Evolutionary conservation across 176 grass and related monocot species (phyloP), one percentile per base, ranked within the genome.

Genomic region (Musa acuminata): DNA sequence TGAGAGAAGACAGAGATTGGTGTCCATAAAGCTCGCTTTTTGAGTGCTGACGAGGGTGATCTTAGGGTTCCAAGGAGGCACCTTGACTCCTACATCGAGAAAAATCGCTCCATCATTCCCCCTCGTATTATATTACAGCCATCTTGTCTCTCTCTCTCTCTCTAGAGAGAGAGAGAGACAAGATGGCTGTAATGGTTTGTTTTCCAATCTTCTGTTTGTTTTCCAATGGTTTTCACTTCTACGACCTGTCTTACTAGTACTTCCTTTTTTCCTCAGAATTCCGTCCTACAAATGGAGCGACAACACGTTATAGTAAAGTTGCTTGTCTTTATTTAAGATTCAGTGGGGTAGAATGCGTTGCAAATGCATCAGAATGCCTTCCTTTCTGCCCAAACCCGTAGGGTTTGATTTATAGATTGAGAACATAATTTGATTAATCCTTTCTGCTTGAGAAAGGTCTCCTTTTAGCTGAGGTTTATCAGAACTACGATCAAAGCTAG

Each of bases 21-120:
- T 14, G 16, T 51, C 16, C 48, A 57, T 55, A 74, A 57, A 55
- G 23, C 53, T 29, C n/a, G 52, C 72, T 22, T 69, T 81, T 82
- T 87, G 75, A 52, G 23, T 21, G 79, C 82, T 87, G 86, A 89
- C 88, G 53, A 1, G 49, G 22, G 55, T 49, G 80, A 25, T 82
- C 62, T 87, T 87, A 71, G 81, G 85, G 77, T 87, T 83, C 85
- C 85, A 87, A 87, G 57, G 71, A 59, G 77, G 59, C 67, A 78
- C 24, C 9, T 74, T 74, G 72, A 74, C 74, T 82, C 49, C 81
- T 73, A 69, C 86, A 76, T 84, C 80, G 82, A 84, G 86, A 98
- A 91, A 74, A 76, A 88, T 84, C 81, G 84, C 55, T 64, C 71
- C 80, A 84, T 81, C 55, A 64, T 62, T 73, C 17, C 55, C 55